These are phyloP conservation scores for Capronia americana DNA, from an alignment of 2,329 filamentous ascomycete species.

Conservation along the genomic window DNA sequence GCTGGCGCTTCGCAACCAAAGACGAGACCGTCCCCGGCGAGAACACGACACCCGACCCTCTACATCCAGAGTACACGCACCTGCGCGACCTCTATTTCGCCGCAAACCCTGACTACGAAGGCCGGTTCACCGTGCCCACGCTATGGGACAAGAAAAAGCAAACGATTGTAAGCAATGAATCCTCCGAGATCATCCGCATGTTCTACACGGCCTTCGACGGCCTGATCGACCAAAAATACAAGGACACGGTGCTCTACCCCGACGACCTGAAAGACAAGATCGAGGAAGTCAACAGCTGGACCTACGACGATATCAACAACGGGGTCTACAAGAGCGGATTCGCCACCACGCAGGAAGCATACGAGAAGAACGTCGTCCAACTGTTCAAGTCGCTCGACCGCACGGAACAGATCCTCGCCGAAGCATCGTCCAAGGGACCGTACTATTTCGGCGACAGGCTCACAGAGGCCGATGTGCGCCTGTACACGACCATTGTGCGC, in stretches of 20 bases:
- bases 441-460: conserved; percentile 77
- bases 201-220: conserved; percentile 81
- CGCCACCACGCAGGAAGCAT: conserved; percentile 81
- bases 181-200: conserved; percentile 91
- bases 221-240: conserved; percentile 64
- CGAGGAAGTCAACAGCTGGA: conserved; percentile 80
- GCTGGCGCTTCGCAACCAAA: conserved; percentile 81
- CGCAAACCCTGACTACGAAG: conserved; percentile 72
- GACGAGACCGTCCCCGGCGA: conserved; percentile 66
- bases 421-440: conserved; percentile 53
- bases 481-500: conserved; percentile 75
- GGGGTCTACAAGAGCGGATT: conserved; percentile 71
- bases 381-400: conserved; percentile 81
- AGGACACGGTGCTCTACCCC: conserved; percentile 70
- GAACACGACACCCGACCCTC: conserved; percentile 61
- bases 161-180: conserved; percentile 87
- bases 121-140: conserved; percentile 85
- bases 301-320: conserved; percentile 68
- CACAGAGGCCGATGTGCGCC: conserved; percentile 81
- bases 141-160: conserved; percentile 74
- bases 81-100: conserved; percentile 82
- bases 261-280: conserved; percentile 68
- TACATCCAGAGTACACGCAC: conserved; percentile 71
- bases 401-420: conserved; percentile 72
- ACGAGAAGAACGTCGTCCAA: conserved; percentile 72